A percentile compares a stretch with the other conserved stretches of the same genome.
Conservation (phyloP, 2,329 filamentous ascomycete species). For the Dothistroma septosporum region DNA sequence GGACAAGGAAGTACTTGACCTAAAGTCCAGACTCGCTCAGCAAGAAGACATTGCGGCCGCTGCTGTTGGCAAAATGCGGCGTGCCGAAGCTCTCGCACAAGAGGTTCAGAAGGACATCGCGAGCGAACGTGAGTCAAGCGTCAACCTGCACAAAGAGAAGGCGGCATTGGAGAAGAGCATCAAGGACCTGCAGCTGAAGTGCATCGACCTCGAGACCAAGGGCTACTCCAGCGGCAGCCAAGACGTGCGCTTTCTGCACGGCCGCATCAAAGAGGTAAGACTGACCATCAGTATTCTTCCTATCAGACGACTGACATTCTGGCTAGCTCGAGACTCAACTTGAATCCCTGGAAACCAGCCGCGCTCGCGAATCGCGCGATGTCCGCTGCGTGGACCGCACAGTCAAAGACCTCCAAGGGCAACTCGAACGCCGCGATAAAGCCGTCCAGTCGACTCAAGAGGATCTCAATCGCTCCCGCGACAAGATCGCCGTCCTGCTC, state of each 20-base stretch:
- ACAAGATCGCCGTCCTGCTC: conserved; percentile 86
- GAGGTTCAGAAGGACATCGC: conserved; percentile 93
- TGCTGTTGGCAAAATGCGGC: conserved; percentile 94
- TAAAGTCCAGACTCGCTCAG: conserved; percentile 83
- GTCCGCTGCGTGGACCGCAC: conserved; percentile 89
- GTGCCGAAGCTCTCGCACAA: conserved; percentile 77
- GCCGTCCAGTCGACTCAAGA: conserved; percentile 73
- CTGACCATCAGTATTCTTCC: conserved; percentile 7
- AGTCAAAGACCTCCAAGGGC: conserved; percentile 86
- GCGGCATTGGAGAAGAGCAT: conserved; percentile 81
- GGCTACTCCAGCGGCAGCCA: conserved; percentile 91
- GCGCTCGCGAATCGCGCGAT: conserved; percentile 76
- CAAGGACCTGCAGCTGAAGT: conserved; percentile 82
- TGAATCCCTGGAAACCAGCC: conserved; percentile 76
- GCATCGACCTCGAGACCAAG: conserved; percentile 94
- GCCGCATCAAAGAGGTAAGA: conserved; percentile 88
- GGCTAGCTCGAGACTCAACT: conserved; percentile 57
- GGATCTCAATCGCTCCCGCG: conserved; percentile 77
- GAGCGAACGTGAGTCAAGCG: conserved; percentile 75
- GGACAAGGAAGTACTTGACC: conserved; percentile 82
- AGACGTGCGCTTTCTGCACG: conserved; percentile 91
- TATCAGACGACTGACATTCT: conserved; percentile 27
- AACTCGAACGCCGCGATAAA: conserved; percentile 92
- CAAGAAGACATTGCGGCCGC: conserved; percentile 90
- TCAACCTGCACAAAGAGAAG: conserved; percentile 84